These are phyloP conservation scores for Fomes fomentarius DNA, from an alignment of 1,284 basidiomycete species.

Conservation along the genomic window DNA sequence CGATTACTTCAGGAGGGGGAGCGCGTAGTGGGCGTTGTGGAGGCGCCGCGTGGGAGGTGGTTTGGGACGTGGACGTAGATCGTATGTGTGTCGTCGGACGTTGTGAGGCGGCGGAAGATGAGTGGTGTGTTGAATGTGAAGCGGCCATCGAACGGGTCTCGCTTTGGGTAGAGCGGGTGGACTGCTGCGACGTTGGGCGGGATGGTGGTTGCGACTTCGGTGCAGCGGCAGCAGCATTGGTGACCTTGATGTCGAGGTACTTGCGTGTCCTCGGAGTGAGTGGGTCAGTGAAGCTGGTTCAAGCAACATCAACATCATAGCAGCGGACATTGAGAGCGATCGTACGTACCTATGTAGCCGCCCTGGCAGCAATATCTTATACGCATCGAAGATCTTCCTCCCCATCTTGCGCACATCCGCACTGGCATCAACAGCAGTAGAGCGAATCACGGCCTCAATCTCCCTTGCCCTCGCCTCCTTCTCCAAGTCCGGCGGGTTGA, in stretches of 20 bases:
- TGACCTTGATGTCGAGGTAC: constrained; percentile 67
- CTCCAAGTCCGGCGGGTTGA: constrained; percentile 76
- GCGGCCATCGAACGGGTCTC: constrained; percentile 5
- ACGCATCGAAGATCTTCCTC: constrained; percentile 76
- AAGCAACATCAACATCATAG: constrained; percentile 11
- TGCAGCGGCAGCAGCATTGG: constrained; percentile 15
- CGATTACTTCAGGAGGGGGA: constrained; percentile 14
- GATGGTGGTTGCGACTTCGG: constrained; percentile 28
- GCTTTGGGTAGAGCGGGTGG: constrained; percentile 18
- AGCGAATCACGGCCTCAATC: constrained; percentile 71
- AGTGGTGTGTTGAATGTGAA: constrained; percentile 2
- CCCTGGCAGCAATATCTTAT: constrained; percentile 67
- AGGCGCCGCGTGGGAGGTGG: constrained; percentile 1
- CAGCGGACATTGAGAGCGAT: too few species aligned
- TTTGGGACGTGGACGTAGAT: constrained; percentile 14
- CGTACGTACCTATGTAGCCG: constrained; percentile 72
- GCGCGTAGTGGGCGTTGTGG: constrained; percentile 14
- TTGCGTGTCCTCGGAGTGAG: constrained; percentile 78
- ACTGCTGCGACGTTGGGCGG: constrained; percentile 35
- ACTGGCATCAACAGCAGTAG: constrained; percentile 74
- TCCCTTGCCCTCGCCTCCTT: constrained; percentile 65
- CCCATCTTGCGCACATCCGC: constrained; percentile 74
- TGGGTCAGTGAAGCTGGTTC: constrained; percentile 67
- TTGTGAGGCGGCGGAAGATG: not conserved
- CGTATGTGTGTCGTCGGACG: constrained; percentile 13